phyloP scores from a whole-genome alignment of 257 asterid species.

The Lycium ferocissimum region DNA sequence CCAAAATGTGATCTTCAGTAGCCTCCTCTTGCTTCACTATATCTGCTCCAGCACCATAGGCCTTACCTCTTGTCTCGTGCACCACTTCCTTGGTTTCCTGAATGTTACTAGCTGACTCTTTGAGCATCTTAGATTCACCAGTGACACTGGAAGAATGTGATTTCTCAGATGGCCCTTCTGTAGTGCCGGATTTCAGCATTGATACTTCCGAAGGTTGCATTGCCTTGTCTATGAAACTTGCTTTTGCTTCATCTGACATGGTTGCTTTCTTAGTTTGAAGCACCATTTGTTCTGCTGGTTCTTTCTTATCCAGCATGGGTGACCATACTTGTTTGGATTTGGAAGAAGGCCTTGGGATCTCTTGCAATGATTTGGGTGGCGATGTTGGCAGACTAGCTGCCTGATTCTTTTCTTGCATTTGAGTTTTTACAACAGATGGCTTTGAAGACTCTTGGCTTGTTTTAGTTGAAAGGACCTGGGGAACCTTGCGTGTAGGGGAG shows the following conservation, averaged over 20 bases:
- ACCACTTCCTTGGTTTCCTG: conserved; percentile 40
- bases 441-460: conserved; percentile 40
- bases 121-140: conserved; percentile 25
- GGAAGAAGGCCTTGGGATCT: conserved; percentile 34
- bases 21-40: conserved; percentile 36
- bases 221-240: conserved; percentile 32
- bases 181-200: conserved; percentile 12
- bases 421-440: conserved; percentile 35
- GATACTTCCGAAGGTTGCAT: conserved; percentile 40
- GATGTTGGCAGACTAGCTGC: conserved; percentile 36
- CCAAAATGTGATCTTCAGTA: conserved; percentile 36
- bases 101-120: conserved; percentile 21
- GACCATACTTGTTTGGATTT: conserved; percentile 34
- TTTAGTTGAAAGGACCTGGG: conserved; percentile 32
- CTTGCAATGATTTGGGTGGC: conserved; percentile 46
- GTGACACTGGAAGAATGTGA: conserved; percentile 11
- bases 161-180: conserved; percentile 32
- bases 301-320: conserved; percentile 36
- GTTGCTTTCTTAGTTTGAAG: conserved; percentile 39
- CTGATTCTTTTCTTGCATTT: conserved; percentile 29
- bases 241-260: conserved; percentile 32
- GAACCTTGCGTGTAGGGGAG: conserved; percentile 40
- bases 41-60: conserved; percentile 28
- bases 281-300: conserved; percentile 31
- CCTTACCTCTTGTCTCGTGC: conserved; percentile 39